Conservation (phyloP, 1,284 basidiomycete species). For the Ceratobasidium sp. region DNA sequence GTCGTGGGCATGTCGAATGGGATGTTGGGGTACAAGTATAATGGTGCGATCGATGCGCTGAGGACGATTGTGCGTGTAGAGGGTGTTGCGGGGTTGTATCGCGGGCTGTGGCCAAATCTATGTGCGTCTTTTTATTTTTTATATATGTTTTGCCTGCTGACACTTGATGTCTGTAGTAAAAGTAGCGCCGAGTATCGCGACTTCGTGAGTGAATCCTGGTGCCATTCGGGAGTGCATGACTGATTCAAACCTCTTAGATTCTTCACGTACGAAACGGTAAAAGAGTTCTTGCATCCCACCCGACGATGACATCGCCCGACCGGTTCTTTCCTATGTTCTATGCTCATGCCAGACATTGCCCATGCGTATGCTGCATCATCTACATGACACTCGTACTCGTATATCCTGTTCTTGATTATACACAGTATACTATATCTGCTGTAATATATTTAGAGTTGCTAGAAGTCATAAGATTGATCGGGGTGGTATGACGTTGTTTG, state of each 20-base stretch:
- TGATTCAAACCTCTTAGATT: conserved; percentile 45
- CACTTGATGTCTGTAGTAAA: conserved; percentile 62
- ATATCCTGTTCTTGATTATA: conserved; percentile 2
- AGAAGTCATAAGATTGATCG: background rate
- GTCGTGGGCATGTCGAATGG: conserved; percentile 82
- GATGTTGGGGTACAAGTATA: conserved; percentile 69
- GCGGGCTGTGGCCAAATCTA: conserved; percentile 91
- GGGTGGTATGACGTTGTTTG: background rate
- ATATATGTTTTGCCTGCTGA: conserved; percentile 42
- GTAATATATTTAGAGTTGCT: background rate
- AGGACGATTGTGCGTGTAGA: conserved; percentile 73
- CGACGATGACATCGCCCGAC: conserved; percentile 18
- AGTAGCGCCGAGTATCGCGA: conserved; percentile 90
- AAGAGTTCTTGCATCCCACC: conserved; percentile 48
- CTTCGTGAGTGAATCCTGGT: conserved; percentile 55
- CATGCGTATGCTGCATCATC: background rate
- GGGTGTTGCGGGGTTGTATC: conserved; percentile 77
- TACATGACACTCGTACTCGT: background rate
- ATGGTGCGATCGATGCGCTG: conserved; percentile 79
- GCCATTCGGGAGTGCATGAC: background rate
- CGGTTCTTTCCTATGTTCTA: conserved; percentile 45
- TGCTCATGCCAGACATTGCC: background rate
- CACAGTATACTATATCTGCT: background rate
- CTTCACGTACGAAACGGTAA: conserved; percentile 55
- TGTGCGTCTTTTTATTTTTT: conserved; percentile 61